These are phyloP conservation scores for Starmerella bombicola DNA, from an alignment of 805 yeast species.

Conservation along the genomic window DNA sequence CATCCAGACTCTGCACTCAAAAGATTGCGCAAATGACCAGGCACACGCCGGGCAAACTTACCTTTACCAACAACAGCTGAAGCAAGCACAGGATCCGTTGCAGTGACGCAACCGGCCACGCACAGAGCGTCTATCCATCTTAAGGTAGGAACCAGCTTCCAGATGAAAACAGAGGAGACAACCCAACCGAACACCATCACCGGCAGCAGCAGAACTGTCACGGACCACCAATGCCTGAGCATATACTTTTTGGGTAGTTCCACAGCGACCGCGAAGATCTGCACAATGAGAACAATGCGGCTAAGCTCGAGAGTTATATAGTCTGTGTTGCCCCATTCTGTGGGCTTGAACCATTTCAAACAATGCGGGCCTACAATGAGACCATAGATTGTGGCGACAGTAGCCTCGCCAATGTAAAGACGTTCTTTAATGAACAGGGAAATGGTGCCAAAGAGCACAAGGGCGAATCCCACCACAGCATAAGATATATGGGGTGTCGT, in stretches of 20 bases:
- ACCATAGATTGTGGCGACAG: slow-evolving; percentile 76
- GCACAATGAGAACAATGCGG: slow-evolving; percentile 70
- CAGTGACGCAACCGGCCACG: slow-evolving; percentile 80
- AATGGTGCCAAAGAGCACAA: slow-evolving; percentile 64
- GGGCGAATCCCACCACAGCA: slow-evolving; percentile 74
- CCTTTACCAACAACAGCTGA: slow-evolving; percentile 94
- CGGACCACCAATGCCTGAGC: slow-evolving; percentile 71
- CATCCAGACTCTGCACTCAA: slow-evolving; percentile 81
- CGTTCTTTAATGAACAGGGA: slow-evolving; percentile 75
- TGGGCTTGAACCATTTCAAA: slow-evolving; percentile 70
- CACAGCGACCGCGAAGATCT: slow-evolving; percentile 88
- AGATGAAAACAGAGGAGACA: slow-evolving; percentile 63
- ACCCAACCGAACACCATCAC: slow-evolving; percentile 90
- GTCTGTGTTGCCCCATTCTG: slow-evolving; percentile 76
- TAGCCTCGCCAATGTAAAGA: slow-evolving; percentile 81
- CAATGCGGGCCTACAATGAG: slow-evolving; percentile 81
- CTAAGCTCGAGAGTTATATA: slow-evolving; percentile 71
- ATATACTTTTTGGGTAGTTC: slow-evolving; percentile 84
- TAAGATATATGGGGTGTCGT: slow-evolving; percentile 74
- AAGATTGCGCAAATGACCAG: slow-evolving; percentile 79
- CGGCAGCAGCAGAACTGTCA: slow-evolving; percentile 60
- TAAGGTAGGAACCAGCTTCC: slow-evolving; percentile 63
- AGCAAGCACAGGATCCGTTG: slow-evolving; percentile 90
- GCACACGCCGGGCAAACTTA: slow-evolving; percentile 78
- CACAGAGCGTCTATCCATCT: slow-evolving; percentile 58